Evolutionary conservation across 1,139 yeast species (phyloP).

Genomic region (Pichia sp.): DNA sequence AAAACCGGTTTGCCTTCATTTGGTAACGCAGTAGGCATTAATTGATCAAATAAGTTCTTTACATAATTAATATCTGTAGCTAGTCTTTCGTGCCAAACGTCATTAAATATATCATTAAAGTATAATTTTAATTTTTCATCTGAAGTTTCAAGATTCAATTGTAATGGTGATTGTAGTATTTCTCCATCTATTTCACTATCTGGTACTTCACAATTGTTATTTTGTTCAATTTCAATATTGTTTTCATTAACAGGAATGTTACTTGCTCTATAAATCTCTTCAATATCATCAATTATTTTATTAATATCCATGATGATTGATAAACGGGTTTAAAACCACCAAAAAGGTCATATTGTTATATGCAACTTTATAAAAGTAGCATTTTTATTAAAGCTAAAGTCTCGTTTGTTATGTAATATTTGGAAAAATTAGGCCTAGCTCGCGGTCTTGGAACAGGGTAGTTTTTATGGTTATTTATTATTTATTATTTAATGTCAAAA

Average conservation of each 20-base stretch:
- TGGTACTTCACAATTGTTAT: not conserved
- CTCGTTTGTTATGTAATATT: too few relatives aligned
- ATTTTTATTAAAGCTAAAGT: too few relatives aligned
- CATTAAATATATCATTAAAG: not conserved
- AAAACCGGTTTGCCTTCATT: not conserved
- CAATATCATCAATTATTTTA: not conserved
- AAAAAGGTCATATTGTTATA: too few relatives aligned
- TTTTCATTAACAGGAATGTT: not conserved
- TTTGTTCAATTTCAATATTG: not conserved
- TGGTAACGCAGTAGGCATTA: not conserved
- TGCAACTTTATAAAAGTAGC: too few relatives aligned
- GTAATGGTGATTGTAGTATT: not conserved
- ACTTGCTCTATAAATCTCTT: not conserved
- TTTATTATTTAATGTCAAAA: too few relatives aligned
- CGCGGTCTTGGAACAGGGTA: too few relatives aligned
- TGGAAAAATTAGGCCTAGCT: too few relatives aligned
- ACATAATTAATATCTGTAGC: constrained; percentile 4
- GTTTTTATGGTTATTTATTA: too few relatives aligned
- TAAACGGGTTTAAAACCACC: too few relatives aligned
- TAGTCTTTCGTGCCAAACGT: not conserved
- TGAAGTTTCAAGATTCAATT: not conserved
- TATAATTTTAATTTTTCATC: not conserved
- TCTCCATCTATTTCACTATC: not conserved
- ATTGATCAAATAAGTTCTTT: not conserved
- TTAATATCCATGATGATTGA: not conserved